Base-by-base conservation (phyloP, 768 basidiomycete species). In the Podaxis sp. region DNA sequence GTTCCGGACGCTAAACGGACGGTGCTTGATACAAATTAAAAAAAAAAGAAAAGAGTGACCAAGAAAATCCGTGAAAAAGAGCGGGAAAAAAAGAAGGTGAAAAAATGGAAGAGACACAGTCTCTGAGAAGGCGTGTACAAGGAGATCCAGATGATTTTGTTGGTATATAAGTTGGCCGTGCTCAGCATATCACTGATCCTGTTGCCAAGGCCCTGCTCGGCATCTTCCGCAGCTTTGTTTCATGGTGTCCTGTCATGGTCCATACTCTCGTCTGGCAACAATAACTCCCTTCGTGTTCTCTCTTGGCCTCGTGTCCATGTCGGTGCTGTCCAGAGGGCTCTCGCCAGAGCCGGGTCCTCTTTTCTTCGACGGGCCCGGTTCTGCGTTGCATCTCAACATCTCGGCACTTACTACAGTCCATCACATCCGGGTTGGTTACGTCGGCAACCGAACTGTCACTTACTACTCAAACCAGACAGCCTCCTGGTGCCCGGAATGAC, bases 101-200 rank as follows among this genome's bases (percentile, higher is more conserved):
- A 64, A 65, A 66, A 63, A 30, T 48, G 64, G 69, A 68, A 65
- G 77, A 80, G 80, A 80, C 76, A 68, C 81, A 80, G 81, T 82
- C 79, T 77, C 79, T 70, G 69, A 70, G 66, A 66, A 66, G 71
- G 71, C 66, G 67, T 64, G 66, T 64, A 64, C 63, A 46, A 64
- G 67, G 69, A 69, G 66, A 52, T 64, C 66, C 66, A 64, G 62
- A 67, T 56, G 67, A 59, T 66, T 64, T 62, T 66, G 60, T 67
- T 65, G 59, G 58, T 67, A 69, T 68, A 70, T 68, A 70, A 66
- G 50, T 56, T 54, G 66, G 58, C 4, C 49, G 8, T 24, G 24
- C 40, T 33, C 52, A 62, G 63, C 66, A 64, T 64, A 69, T 73
- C 68, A 66, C 40, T 70, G 66, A 71, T 71, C 57, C 66, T 73